Conservation (phyloP, 495 filamentous ascomycete species). For the Penicillium nucicola region DNA sequence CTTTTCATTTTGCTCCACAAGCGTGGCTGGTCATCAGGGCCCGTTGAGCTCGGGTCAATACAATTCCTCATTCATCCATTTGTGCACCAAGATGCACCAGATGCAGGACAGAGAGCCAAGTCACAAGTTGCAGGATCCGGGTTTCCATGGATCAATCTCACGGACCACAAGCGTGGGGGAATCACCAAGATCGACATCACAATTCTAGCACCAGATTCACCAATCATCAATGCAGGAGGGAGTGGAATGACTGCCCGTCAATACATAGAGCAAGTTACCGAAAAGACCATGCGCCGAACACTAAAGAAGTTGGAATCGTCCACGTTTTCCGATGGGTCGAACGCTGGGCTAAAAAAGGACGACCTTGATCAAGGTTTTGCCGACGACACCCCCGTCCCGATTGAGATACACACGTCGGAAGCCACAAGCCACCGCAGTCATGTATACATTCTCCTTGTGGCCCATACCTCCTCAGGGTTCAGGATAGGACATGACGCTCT, state of each 20-base stretch:
- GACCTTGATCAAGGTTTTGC: not conserved
- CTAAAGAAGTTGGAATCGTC: conserved; percentile 7
- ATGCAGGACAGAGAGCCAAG: not conserved
- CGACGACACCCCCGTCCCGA: conserved; percentile 32
- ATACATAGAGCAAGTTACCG: conserved; percentile 10
- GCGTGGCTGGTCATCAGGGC: conserved; percentile 68
- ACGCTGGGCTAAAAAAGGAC: not conserved
- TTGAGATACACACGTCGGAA: conserved; percentile 45
- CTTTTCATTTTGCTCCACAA: conserved; percentile 53
- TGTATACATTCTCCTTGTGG: conserved; percentile 71
- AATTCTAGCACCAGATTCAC: conserved; percentile 48
- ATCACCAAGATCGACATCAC: conserved; percentile 60
- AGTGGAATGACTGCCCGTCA: conserved; percentile 5
- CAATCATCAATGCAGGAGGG: not conserved
- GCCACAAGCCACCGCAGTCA: conserved; percentile 58
- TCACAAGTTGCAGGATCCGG: not conserved
- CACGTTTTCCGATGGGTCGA: not conserved
- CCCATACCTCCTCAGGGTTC: conserved; percentile 57
- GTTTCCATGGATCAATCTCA: conserved; percentile 38
- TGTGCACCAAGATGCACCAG: not conserved
- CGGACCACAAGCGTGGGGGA: conserved; percentile 34
- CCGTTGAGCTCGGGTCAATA: conserved; percentile 53
- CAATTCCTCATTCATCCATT: conserved; percentile 58
- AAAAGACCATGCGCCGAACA: conserved; percentile 6
- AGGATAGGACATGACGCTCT: conserved; percentile 67